Evolutionary conservation across 495 filamentous ascomycete genomes (phyloP), one percentile per base, ranked within the genome.

Genomic region (Hyaloscypha finlandica): DNA sequence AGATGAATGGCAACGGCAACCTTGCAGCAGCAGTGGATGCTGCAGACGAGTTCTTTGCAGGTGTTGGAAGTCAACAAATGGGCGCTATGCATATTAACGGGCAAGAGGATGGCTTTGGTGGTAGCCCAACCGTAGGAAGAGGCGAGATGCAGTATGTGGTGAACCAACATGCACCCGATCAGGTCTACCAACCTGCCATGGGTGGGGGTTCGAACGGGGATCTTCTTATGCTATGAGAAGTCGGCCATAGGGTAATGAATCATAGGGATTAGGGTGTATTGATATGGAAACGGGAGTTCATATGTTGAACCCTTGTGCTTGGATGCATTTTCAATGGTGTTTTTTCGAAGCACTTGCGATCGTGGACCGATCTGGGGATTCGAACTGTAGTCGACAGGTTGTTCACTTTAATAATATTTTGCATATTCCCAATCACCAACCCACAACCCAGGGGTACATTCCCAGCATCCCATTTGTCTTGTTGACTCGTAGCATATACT

Each of bases 21-120:
- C 80, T 92, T 59, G 81, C 85, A 20, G 85, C 88, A 11, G 93
- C 93, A 0, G 86, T 94, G 22, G 88, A 83, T 69, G 92, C 93
- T 35, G 93, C 92, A 4, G 93, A 97, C 72, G 86, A 84, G 35
- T 97, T 95, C 74, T 97, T 97, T 74, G 86, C 89, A 39, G 86
- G 86, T 35, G 81, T 92, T 9, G 88, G 88, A 1, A 87, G 78
- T 59, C 85, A 87, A 77, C 87, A 88, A 74, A 91, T 92, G 88
- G 87, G 86, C 4, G 85, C 84, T 4, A 83, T 92, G 82, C 80
- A 85, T 65, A 81, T 91, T 58, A 80, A 84, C 71, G 70, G 74
- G 42, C 70, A 78, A 59, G 78, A 78, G 14, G 75, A 77, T 51
- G 86, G 82, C 6, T 81, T 79, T 68, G 80, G 75, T 19, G 74